Conservation (phyloP, 2,329 filamentous ascomycete species). For the Aspergillus ibericus region DNA sequence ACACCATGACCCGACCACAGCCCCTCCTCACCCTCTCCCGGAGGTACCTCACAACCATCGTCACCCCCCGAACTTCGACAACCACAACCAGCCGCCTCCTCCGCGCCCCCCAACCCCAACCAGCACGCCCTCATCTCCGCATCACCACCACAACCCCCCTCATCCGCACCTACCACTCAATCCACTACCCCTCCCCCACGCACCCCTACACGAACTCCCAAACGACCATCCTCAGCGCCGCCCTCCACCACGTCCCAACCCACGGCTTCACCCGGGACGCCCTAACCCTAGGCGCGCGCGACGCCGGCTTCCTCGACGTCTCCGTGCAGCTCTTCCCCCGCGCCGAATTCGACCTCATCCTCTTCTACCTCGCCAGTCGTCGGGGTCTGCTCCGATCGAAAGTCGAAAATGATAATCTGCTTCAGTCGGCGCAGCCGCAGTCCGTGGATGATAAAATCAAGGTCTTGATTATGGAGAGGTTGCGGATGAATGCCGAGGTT, state of each 20-base stretch:
- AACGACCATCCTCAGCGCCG: slow-evolving; percentile 75
- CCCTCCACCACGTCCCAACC: slow-evolving; percentile 72
- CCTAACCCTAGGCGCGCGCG: slow-evolving; percentile 74
- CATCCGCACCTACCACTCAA: slow-evolving; percentile 66
- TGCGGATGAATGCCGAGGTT: slow-evolving; percentile 72
- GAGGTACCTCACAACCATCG: not conserved
- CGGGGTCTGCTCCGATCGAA: slow-evolving; percentile 38
- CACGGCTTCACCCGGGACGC: slow-evolving; percentile 78
- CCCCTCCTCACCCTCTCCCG: slow-evolving; percentile 6
- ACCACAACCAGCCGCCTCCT: not conserved
- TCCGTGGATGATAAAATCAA: slow-evolving; percentile 66
- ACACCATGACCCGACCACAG: slow-evolving; percentile 12
- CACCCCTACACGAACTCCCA: slow-evolving; percentile 67
- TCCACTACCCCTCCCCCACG: slow-evolving; percentile 60
- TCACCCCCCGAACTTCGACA: not conserved
- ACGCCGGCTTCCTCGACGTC: slow-evolving; percentile 83
- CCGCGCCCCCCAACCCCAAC: not conserved
- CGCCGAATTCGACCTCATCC: slow-evolving; percentile 76
- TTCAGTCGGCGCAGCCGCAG: slow-evolving; percentile 29
- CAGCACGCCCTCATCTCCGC: slow-evolving; percentile 38
- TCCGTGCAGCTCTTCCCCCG: slow-evolving; percentile 78
- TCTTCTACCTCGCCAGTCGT: slow-evolving; percentile 45
- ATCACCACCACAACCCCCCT: slow-evolving; percentile 62
- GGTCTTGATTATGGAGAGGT: slow-evolving; percentile 70
- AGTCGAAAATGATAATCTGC: slow-evolving; percentile 34